These are phyloP conservation scores for Alternaria sp. DNA, from an alignment of 2,329 filamentous ascomycete species.

Conservation along the genomic window DNA sequence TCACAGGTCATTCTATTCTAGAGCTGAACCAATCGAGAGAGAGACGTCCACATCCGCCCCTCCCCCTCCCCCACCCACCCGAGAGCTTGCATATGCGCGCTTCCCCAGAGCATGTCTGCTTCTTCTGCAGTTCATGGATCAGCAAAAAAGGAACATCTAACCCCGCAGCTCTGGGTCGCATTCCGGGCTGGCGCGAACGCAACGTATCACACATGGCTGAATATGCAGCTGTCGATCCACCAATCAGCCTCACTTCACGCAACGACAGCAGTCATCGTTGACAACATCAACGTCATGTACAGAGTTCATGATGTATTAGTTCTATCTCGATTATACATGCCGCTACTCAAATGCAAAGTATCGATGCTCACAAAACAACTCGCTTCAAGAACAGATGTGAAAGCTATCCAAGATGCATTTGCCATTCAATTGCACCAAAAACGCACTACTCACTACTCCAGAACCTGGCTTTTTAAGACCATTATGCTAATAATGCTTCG, in stretches of 20 bases:
- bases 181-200: not conserved
- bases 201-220: too few relatives aligned
- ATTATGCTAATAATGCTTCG: slow-evolving; percentile 28
- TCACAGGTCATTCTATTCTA: too few relatives aligned
- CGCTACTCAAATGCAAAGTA: not conserved
- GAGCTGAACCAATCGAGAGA: too few relatives aligned
- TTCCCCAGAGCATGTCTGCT: too few relatives aligned
- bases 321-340: not conserved
- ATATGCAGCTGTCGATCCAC: not conserved
- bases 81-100: too few relatives aligned
- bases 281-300: not conserved
- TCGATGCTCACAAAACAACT: not conserved
- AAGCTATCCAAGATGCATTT: slow-evolving; percentile 6
- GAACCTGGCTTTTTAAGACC: slow-evolving; percentile 3
- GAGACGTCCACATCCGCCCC: too few relatives aligned
- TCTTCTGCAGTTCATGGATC: not conserved
- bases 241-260: not conserved
- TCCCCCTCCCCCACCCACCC: too few relatives aligned
- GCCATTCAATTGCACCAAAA: slow-evolving; percentile 25
- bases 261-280: not conserved
- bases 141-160: not conserved
- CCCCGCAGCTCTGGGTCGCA: not conserved
- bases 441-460: slow-evolving; percentile 18
- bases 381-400: not conserved
- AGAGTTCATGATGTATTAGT: not conserved